Conservation (phyloP, 2,329 filamentous ascomycete species). For the Pleoardoris graminearum region DNA sequence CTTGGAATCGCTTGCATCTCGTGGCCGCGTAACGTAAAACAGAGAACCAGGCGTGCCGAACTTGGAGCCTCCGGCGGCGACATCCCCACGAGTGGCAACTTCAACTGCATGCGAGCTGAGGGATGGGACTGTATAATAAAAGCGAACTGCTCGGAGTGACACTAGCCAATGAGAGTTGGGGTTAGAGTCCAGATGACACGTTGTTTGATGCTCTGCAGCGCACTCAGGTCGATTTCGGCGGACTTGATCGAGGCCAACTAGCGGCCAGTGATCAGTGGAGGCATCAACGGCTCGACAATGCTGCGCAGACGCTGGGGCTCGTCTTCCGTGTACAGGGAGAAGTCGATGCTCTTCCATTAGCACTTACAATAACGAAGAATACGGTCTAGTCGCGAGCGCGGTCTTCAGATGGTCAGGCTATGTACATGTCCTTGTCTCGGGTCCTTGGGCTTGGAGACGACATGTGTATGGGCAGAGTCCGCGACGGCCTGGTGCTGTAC, state of each 20-base stretch:
- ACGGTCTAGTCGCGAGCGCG: neutral
- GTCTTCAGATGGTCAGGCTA: slow-evolving; percentile 1
- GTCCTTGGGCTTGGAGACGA: slow-evolving; percentile 9
- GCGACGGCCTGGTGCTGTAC: slow-evolving; percentile 30
- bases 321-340: neutral
- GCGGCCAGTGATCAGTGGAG: slow-evolving; percentile 6
- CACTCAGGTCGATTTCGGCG: neutral
- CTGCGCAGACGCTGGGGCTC: neutral
- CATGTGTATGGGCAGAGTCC: slow-evolving; percentile 15
- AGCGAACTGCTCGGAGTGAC: too few relatives aligned
- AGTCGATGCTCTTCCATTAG: neutral
- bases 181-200: neutral
- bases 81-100: neutral
- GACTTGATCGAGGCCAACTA: neutral
- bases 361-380: neutral
- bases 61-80: neutral
- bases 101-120: neutral
- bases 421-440: neutral
- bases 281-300: slow-evolving; percentile 1
- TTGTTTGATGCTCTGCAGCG: neutral
- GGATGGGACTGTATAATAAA: neutral
- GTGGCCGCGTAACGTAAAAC: too few relatives aligned
- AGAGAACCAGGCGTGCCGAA: too few relatives aligned
- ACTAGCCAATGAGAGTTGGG: neutral
- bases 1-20: too few relatives aligned